Percentiles rank a stretch among this genome's conserved stretches.
These are phyloP conservation scores for Phaeoacremonium minimum DNA, from an alignment of 2,329 filamentous ascomycete genomes.

Conservation along the genomic window DNA sequence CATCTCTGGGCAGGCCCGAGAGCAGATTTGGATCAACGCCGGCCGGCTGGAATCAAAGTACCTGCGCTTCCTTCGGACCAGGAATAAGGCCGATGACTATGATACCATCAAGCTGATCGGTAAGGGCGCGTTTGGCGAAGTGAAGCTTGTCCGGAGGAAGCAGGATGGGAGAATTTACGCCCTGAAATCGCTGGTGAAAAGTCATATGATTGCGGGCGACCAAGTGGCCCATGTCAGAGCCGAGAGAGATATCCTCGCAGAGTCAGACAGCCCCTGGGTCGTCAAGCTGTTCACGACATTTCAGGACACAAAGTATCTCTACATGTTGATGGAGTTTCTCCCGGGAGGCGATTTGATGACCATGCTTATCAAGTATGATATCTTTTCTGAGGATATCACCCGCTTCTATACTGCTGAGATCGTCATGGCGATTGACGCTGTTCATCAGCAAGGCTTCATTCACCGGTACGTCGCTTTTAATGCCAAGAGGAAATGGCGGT, in stretches of 20 bases:
- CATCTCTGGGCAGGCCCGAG: constrained; percentile 60
- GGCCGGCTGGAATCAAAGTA: constrained; percentile 89
- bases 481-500: not conserved
- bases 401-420: constrained; percentile 99
- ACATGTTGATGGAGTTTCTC: constrained; percentile 99
- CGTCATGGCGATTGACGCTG: constrained; percentile 95
- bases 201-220: constrained; percentile 99
- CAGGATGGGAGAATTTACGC: constrained; percentile 96
- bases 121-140: constrained; percentile 97
- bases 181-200: constrained; percentile 97
- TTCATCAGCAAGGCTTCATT: constrained; percentile 96
- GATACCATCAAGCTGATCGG: constrained; percentile 96
- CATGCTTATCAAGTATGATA: constrained; percentile 99
- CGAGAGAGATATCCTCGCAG: constrained; percentile 94
- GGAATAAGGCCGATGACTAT: constrained; percentile 92
- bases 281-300: constrained; percentile 98
- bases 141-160: constrained; percentile 95
- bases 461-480: constrained; percentile 66
- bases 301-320: constrained; percentile 92
- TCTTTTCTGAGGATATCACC: constrained; percentile 98
- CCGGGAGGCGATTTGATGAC: constrained; percentile 99
- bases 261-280: constrained; percentile 99
- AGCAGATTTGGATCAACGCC: constrained; percentile 78
- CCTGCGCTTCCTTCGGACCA: constrained; percentile 87
- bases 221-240: constrained; percentile 96